Percentiles rank a stretch among this genome's conserved stretches.
These are phyloP conservation scores for Jamesozyma jinghongensis DNA, from an alignment of 805 yeast species.

Conservation along the genomic window DNA sequence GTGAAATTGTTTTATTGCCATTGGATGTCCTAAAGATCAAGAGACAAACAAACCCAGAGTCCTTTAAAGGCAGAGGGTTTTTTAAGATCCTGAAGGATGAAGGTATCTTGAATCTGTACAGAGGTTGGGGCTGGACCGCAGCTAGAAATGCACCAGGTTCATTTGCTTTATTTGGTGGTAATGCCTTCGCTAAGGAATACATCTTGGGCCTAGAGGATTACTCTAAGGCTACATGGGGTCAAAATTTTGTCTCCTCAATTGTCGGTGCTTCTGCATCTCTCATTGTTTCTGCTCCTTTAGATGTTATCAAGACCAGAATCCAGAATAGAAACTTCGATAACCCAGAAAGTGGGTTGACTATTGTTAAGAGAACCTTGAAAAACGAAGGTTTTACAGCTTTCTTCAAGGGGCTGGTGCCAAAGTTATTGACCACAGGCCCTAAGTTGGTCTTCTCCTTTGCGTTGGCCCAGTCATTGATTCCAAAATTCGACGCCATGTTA, in stretches of 20 bases:
- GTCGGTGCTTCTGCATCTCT: slow-evolving; percentile 95
- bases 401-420: slow-evolving; percentile 95
- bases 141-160: slow-evolving; percentile 99
- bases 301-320: slow-evolving; percentile 96
- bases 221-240: slow-evolving; percentile 85
- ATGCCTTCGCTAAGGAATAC: slow-evolving; percentile 97
- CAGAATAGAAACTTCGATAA: slow-evolving; percentile 94
- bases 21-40: slow-evolving; percentile 94
- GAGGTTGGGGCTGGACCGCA: slow-evolving; percentile 99
- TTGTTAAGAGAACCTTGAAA: slow-evolving; percentile 83
- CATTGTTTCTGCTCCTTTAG: slow-evolving; percentile 95
- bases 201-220: slow-evolving; percentile 80
- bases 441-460: slow-evolving; percentile 98
- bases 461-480: slow-evolving; percentile 91
- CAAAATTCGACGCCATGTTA: slow-evolving; percentile 78
- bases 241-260: slow-evolving; percentile 89
- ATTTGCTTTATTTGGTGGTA: slow-evolving; percentile 95
- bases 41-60: slow-evolving; percentile 99
- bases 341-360: slow-evolving; percentile 88
- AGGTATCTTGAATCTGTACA: slow-evolving; percentile 75
- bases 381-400: slow-evolving; percentile 86
- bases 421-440: slow-evolving; percentile 95
- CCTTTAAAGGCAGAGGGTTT: slow-evolving; percentile 98
- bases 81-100: slow-evolving; percentile 77
- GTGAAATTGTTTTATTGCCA: slow-evolving; percentile 92